These are phyloP conservation scores for Glycine tomentella DNA, from an alignment of 306 rosid genomes.

Conservation along the genomic window DNA sequence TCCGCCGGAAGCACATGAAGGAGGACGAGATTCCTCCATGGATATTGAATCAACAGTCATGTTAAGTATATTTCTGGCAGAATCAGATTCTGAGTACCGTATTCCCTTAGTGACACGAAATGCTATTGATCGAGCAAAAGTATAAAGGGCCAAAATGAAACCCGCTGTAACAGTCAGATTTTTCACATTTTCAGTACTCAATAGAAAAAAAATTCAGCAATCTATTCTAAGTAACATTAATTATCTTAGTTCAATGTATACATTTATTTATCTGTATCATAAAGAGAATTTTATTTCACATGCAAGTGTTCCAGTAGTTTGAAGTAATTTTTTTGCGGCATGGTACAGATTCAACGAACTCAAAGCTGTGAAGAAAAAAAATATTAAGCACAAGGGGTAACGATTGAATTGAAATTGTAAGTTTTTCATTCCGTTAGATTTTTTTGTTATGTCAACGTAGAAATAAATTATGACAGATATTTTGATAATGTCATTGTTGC, in stretches of 20 bases:
- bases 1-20: slow-evolving; percentile 53
- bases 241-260: neutral
- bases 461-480: slow-evolving; percentile 12
- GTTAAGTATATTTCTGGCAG: slow-evolving; percentile 37
- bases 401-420: neutral
- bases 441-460: neutral
- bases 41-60: slow-evolving; percentile 46
- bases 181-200: slow-evolving; percentile 26
- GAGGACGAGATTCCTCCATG: slow-evolving; percentile 51
- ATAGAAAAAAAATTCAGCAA: slow-evolving; percentile 55
- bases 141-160: slow-evolving; percentile 57
- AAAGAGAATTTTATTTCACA: neutral
- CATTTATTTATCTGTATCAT: neutral
- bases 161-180: slow-evolving; percentile 50
- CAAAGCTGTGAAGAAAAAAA: neutral
- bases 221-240: slow-evolving; percentile 16
- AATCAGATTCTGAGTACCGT: slow-evolving; percentile 39
- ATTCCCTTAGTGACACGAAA: slow-evolving; percentile 48
- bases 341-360: neutral
- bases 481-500: neutral
- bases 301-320: neutral
- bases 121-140: slow-evolving; percentile 54
- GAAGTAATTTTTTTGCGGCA: neutral
- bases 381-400: neutral
- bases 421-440: slow-evolving; percentile 1